phyloP scores from a whole-genome alignment of 169 alveolate species.

The Plasmodium coatneyi region DNA sequence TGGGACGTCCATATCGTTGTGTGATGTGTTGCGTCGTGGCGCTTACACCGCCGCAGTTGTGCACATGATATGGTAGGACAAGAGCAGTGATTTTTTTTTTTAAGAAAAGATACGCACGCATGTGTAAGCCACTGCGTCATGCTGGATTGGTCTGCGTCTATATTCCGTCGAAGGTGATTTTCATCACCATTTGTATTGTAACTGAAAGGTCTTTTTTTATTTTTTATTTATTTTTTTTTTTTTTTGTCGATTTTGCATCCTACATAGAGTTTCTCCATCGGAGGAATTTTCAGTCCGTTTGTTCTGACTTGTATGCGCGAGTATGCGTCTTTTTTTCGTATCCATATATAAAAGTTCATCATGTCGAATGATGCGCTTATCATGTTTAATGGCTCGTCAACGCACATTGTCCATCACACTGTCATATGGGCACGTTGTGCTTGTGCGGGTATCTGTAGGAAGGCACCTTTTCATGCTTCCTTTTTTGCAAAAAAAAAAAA shows the following conservation, averaged over 20 bases:
- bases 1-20: background rate
- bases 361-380: background rate
- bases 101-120: background rate
- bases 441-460: background rate
- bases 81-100: background rate
- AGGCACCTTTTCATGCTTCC: background rate
- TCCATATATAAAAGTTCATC: background rate
- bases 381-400: background rate
- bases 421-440: background rate
- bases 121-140: background rate
- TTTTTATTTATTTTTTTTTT: background rate
- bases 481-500: background rate
- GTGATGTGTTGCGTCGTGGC: background rate
- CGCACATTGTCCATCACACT: background rate
- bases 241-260: conserved; percentile 10
- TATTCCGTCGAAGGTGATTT: background rate
- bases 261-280: background rate
- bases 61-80: background rate
- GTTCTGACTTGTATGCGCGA: background rate
- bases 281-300: background rate
- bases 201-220: background rate
- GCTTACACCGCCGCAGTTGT: background rate
- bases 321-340: background rate
- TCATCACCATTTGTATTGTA: background rate
- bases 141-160: background rate